A percentile compares a stretch with the other conserved stretches of the same genome.
These are phyloP conservation scores for Chaetomium tenue DNA, from an alignment of 495 filamentous ascomycete species.

Conservation along the genomic window DNA sequence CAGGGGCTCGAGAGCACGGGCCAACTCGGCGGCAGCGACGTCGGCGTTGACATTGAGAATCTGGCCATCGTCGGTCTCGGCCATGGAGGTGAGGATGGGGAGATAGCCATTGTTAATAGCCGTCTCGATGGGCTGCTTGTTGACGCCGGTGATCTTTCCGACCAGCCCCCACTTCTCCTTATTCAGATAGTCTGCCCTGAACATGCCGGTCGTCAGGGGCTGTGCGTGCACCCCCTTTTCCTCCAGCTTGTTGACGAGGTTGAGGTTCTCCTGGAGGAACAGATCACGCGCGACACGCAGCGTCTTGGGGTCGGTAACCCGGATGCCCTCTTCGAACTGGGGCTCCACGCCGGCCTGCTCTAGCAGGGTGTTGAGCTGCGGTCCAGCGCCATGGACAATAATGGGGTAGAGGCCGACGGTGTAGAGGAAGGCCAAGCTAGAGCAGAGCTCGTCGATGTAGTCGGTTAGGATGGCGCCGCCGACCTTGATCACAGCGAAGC, in stretches of 20 bases:
- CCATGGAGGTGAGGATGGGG: conserved; percentile 95
- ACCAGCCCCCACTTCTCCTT: conserved; percentile 93
- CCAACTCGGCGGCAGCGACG: conserved; percentile 91
- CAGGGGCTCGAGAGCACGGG: conserved; percentile 82
- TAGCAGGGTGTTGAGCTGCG: conserved; percentile 92
- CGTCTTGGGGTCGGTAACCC: conserved; percentile 95
- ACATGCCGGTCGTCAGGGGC: conserved; percentile 90
- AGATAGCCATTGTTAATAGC: conserved; percentile 90
- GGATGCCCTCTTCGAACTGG: conserved; percentile 93
- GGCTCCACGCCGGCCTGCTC: conserved; percentile 92
- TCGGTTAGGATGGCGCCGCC: conserved; percentile 97
- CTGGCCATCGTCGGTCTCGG: conserved; percentile 89
- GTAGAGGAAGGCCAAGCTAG: conserved; percentile 86
- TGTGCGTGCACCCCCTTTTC: conserved; percentile 86
- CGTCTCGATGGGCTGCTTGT: conserved; percentile 86
- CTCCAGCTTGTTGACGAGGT: conserved; percentile 88
- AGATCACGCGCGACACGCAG: conserved; percentile 84
- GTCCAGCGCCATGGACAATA: conserved; percentile 94
- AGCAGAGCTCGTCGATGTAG: conserved; percentile 84
- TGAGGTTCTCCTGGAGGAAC: conserved; percentile 94
- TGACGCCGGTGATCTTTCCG: conserved; percentile 91
- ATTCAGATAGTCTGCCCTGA: conserved; percentile 91
- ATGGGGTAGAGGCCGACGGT: conserved; percentile 94
- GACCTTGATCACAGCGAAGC: conserved; percentile 99
- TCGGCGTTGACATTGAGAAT: conserved; percentile 98